phyloP scores from a whole-genome alignment of 495 filamentous ascomycete genomes.

The Tuber borchii region DNA sequence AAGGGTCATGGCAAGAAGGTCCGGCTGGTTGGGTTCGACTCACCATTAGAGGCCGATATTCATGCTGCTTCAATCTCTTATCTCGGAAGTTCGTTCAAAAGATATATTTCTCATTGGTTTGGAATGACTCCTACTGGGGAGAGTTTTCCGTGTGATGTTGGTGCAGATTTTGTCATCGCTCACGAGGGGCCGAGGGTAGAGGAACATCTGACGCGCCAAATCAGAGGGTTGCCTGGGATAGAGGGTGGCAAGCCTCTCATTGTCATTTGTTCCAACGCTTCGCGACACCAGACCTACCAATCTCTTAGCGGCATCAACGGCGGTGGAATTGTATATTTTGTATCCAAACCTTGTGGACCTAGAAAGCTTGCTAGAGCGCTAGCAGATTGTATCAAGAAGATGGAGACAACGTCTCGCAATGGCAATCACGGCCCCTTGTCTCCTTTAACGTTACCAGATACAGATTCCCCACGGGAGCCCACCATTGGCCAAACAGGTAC shows the following conservation, averaged over 20 bases:
- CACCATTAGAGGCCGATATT: constrained; percentile 14
- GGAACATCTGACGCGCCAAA: constrained; percentile 32
- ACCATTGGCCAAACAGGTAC: not conserved
- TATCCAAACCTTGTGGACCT: constrained; percentile 56
- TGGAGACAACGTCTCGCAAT: constrained; percentile 11
- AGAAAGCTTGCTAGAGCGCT: constrained; percentile 58
- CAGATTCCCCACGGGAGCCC: not conserved
- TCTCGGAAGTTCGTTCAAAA: constrained; percentile 42
- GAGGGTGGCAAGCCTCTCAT: constrained; percentile 26
- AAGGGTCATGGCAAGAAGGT: constrained; percentile 38
- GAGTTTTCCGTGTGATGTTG: not conserved
- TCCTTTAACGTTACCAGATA: not conserved
- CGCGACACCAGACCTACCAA: constrained; percentile 34
- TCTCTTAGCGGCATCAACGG: constrained; percentile 14
- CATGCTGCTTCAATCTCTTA: constrained; percentile 41
- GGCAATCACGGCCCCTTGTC: not conserved
- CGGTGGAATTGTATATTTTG: constrained; percentile 36
- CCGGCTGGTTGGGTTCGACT: constrained; percentile 43
- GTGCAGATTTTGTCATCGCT: constrained; percentile 29
- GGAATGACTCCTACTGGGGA: constrained; percentile 39
- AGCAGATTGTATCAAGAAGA: constrained; percentile 41
- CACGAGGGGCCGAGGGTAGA: constrained; percentile 31
- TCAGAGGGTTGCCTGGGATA: constrained; percentile 11
- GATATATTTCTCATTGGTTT: constrained; percentile 44
- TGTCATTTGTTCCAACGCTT: constrained; percentile 35